These are phyloP conservation scores for Eimeria falciformis DNA, from an alignment of 169 alveolate species.

Conservation along the genomic window DNA sequence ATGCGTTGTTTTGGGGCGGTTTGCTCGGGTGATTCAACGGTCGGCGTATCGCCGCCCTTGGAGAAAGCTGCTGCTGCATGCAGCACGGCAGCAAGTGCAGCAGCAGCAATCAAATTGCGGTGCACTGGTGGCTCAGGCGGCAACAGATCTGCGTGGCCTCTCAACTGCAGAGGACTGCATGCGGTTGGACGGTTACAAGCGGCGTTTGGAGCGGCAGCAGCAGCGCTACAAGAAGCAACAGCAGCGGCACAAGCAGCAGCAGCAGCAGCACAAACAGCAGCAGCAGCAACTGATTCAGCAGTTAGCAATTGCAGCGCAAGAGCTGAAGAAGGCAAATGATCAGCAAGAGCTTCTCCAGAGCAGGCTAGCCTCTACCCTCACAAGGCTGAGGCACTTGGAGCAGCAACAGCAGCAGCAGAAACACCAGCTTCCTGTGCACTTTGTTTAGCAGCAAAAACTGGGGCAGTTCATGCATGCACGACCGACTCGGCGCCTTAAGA, in stretches of 20 bases:
- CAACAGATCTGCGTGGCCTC: constrained; percentile 40
- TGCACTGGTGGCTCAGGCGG: background rate
- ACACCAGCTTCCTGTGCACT: background rate
- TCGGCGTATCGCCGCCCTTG: constrained; percentile 53
- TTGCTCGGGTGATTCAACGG: constrained; percentile 27
- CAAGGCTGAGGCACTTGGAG: constrained; percentile 45
- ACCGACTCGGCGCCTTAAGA: too few relatives aligned
- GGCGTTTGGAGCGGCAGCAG: constrained; percentile 57
- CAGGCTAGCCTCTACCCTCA: constrained; percentile 40
- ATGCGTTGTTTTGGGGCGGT: background rate
- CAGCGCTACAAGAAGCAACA: constrained; percentile 36
- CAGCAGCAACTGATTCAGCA: constrained; percentile 50
- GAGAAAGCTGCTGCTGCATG: constrained; percentile 51
- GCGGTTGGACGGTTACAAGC: constrained; percentile 32
- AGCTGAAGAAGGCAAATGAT: constrained; percentile 55
- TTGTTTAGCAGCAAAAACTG: too few relatives aligned
- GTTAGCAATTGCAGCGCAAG: constrained; percentile 63
- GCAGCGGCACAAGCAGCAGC: constrained; percentile 43
- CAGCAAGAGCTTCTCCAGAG: constrained; percentile 47
- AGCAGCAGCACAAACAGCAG: constrained; percentile 31
- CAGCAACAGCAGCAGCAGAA: constrained; percentile 49
- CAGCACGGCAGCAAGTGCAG: constrained; percentile 43
- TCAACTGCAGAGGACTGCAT: constrained; percentile 28
- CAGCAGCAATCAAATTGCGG: constrained; percentile 26
- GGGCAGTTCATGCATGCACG: too few relatives aligned